Evolutionary conservation across 331 rosid genomes (phyloP).

Genomic region (Malus hybrid): DNA sequence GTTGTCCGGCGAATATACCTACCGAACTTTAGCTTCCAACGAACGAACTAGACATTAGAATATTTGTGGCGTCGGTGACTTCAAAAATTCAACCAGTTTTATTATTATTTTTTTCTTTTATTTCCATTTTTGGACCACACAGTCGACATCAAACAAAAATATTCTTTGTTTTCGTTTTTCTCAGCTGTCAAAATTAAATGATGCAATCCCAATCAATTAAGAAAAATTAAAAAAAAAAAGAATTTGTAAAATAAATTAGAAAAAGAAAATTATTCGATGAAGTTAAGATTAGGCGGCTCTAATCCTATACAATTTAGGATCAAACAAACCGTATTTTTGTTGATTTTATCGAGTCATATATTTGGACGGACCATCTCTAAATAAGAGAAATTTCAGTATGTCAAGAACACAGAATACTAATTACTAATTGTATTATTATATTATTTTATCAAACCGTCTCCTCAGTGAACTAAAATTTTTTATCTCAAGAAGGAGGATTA

Average conservation of each 20-base stretch:
- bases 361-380: background rate
- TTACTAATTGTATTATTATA: too few species aligned
- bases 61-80: background rate
- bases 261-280: background rate
- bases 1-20: background rate
- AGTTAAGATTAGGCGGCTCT: background rate
- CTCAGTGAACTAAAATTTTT: too few species aligned
- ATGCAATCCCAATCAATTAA: background rate
- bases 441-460: rapidly evolving
- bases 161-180: background rate
- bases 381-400: too few species aligned
- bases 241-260: too few species aligned
- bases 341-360: background rate
- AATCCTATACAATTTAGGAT: background rate
- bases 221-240: too few species aligned
- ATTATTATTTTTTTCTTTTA: background rate
- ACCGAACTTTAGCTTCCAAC: background rate
- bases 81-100: background rate
- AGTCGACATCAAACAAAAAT: background rate
- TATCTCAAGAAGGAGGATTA: background rate
- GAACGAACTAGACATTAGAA: background rate
- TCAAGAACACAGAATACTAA: rapidly evolving
- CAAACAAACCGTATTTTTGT: background rate
- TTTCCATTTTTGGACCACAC: background rate
- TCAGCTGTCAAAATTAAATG: background rate